Conservation (phyloP, 192 early-diverging fungal species). For the Coemansia furcata region DNA sequence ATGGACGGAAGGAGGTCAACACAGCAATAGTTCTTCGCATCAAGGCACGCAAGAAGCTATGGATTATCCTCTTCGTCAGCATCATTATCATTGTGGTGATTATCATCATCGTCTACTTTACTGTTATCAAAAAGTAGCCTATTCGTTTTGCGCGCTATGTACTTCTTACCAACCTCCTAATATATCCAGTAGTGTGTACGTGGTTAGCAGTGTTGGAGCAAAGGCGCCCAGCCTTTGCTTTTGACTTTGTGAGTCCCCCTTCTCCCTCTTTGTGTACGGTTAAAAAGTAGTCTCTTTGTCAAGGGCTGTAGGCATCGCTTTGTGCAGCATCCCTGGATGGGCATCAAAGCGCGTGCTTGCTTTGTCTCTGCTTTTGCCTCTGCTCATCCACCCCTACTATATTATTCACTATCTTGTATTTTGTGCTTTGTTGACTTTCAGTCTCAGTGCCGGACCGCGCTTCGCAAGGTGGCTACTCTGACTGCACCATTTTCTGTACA, state of each 20-base stretch:
- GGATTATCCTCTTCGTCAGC: slow-evolving; percentile 43
- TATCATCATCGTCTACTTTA: slow-evolving; percentile 55
- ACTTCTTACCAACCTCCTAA: neutral
- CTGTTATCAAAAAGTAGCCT: slow-evolving; percentile 48
- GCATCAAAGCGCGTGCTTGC: neutral
- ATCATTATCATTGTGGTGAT: slow-evolving; percentile 52
- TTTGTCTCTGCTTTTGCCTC: neutral
- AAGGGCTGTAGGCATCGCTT: neutral
- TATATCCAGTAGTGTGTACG: neutral
- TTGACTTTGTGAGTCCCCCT: neutral
- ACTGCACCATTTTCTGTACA: neutral
- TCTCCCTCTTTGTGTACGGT: neutral
- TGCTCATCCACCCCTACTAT: neutral
- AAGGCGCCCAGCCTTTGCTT: neutral
- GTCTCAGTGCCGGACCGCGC: neutral
- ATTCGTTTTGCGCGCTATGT: neutral
- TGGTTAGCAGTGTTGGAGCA: neutral
- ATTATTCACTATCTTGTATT: neutral
- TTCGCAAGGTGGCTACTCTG: neutral
- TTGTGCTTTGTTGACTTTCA: neutral
- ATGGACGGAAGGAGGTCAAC: slow-evolving; percentile 44
- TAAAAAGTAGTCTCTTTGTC: neutral
- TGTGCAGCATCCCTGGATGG: neutral
- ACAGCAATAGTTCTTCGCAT: slow-evolving; percentile 49
- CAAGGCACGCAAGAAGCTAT: slow-evolving; percentile 53